These are phyloP conservation scores for Botrytis fabae DNA, from an alignment of 2,329 filamentous ascomycete species.

Conservation along the genomic window DNA sequence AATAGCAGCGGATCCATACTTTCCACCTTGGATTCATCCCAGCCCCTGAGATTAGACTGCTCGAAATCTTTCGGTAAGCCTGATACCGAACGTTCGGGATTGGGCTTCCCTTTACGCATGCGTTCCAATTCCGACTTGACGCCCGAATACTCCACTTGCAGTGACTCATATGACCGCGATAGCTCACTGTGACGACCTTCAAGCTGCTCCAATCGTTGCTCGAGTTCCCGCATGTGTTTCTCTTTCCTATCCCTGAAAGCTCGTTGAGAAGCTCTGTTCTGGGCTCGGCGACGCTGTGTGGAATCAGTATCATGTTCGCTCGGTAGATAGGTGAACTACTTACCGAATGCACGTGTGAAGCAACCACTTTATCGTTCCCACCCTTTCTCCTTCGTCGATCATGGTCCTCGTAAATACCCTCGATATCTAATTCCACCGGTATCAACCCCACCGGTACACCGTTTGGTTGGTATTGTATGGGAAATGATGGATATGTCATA, in stretches of 20 bases:
- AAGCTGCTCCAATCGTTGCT: conserved; percentile 54
- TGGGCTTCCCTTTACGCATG: conserved; percentile 33
- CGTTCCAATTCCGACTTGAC: conserved; percentile 39
- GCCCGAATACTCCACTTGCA: conserved; percentile 45
- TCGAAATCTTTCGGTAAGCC: conserved; percentile 22
- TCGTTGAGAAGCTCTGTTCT: conserved; percentile 61
- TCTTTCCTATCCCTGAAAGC: conserved; percentile 64
- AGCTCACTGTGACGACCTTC: conserved; percentile 57
- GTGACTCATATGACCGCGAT: conserved; percentile 53
- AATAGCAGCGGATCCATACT: conserved; percentile 39
- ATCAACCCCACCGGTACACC: conserved; percentile 36
- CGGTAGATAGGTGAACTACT: conserved; percentile 6
- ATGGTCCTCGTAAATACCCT: conserved; percentile 41
- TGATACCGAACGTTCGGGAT: conserved; percentile 19
- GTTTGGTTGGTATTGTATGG: conserved; percentile 37
- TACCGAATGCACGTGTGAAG: conserved; percentile 41
- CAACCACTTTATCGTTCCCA: conserved; percentile 37
- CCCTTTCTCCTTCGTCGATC: conserved; percentile 39
- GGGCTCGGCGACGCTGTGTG: conserved; percentile 55
- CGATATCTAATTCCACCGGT: conserved; percentile 41
- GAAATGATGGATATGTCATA: conserved; percentile 37
- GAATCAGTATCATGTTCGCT: conserved; percentile 18
- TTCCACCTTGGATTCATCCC: conserved; percentile 34
- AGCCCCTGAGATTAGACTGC: conserved; percentile 27
- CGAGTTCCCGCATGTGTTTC: conserved; percentile 64